Base-by-base conservation (phyloP, 805 yeast genomes). In the Metschnikowia kofuensis region DNA sequence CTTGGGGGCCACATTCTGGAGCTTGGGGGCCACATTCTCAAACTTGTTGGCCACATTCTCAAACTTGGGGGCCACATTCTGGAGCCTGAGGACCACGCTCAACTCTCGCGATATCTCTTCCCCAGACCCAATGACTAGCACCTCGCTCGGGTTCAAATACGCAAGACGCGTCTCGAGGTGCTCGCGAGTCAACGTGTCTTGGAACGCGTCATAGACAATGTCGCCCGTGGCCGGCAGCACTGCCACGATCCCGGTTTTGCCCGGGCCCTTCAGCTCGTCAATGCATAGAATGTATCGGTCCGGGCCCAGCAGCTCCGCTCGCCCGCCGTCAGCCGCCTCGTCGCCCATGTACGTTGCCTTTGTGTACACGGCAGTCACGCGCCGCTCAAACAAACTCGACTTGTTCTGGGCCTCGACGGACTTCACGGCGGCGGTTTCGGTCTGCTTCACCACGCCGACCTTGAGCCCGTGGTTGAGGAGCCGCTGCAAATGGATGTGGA, bases 361-460 rank as follows among this genome's bases (percentile, higher is more conserved):
- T 0, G 97, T 89, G 62, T 84, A 89, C 0, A 89, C 82, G 8
- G 82, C 79, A 0, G 91, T 78, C 7, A 94, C 67, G 52, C 80
- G 69, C 41, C 98, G 70, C 44, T 78, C 78, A 66, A 92, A 88
- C 1, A 90, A 76, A 9, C 68, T 70, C 7, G 65, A 56, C 37
- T 68, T 66, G 27, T 75, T 72, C 30, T 76, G 68, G 47, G 78
- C 79, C 51, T 78, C 83, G 6, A 78, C 65, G 2, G 79, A 67
- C 59, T 88, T 88, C 12, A 88, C 72, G 0, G 89, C 89, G 2
- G 89, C 84, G 0, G 92, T 81, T 61, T 92, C 97, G 5, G 80
- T 70, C 61, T 94, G 98, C 59, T 85, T 85, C 0, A 91, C 94
- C 1, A 94, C 81, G 0, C 95, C 98, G 4, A 94, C 89, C 62